Percentiles rank a stretch among this genome's conserved stretches.
These are phyloP conservation scores for Populus pruinosa DNA, from an alignment of 345 rosid species.

Conservation along the genomic window DNA sequence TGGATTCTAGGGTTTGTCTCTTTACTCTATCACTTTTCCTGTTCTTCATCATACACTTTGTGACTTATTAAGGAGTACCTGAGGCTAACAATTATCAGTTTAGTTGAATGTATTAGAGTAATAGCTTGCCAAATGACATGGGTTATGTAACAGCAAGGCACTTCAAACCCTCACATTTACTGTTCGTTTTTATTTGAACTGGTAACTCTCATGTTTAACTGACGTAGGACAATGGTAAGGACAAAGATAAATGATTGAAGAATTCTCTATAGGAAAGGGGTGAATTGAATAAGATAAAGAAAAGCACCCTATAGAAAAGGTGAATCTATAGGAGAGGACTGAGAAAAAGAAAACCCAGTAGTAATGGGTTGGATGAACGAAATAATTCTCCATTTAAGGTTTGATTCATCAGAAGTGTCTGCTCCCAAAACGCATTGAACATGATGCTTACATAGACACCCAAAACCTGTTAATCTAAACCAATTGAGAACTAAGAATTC, in stretches of 20 bases:
- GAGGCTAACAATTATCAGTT: neutral
- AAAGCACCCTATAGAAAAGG: neutral
- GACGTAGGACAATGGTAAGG: neutral
- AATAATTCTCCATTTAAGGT: neutral
- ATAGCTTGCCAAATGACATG: neutral
- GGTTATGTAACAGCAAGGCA: neutral
- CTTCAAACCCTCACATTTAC: neutral
- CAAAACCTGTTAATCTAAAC: neutral
- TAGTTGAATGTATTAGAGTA: neutral
- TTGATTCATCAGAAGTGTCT: neutral
- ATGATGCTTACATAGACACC: neutral
- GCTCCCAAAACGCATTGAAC: neutral
- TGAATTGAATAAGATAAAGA: neutral
- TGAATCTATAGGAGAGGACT: neutral
- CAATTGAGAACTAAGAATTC: no score
- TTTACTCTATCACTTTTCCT: neutral
- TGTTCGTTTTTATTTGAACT: neutral
- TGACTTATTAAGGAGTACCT: neutral
- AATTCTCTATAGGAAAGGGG: neutral
- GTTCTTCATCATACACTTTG: neutral
- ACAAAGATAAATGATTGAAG: neutral
- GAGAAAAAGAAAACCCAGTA: neutral
- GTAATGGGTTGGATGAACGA: neutral
- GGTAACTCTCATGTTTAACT: neutral
- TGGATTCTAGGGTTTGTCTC: neutral